Evolutionary conservation across 148 eudicot species (phyloP), one percentile per base, ranked within the genome.

Genomic region (Vaccinium myrtillus): DNA sequence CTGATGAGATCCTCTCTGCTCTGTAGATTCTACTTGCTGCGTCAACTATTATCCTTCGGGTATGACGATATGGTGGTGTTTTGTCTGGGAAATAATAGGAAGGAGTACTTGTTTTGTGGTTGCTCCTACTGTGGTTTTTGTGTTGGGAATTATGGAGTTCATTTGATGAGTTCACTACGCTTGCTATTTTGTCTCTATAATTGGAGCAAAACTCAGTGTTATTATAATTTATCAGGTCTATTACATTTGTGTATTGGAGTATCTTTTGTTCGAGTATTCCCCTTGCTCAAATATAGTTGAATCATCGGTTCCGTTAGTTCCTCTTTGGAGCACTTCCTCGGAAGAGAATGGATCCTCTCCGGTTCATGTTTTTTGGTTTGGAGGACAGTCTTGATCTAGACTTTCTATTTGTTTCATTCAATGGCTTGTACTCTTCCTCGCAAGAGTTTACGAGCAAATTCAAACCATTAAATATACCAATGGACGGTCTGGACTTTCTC

Each of bases 1-100:
- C 87, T 54, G 87, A 86, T 39, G 85, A 86, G 1, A 86, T 86
- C 56, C 82, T 86, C 73, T 77, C 83, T 58, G 87, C 82, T 77
- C 85, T 86, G 27, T 82, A 43, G 67, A 69, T 82, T 86, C 43
- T 82, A 43, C 54, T 48, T 49, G 30, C 9, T 2, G 2, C 79
- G 5, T 0, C 55, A 49, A 50, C 79, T n/a, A 48, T 75, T 49
- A 18, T 13, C 56, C 50, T 21, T 49, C 4, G 27, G 30, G 8
- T 53, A 27, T 2, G 63, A 21, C n/a, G 1, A 69, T 69, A 13
- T 5, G 43, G 19, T 30, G 43, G 74, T 69, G 18, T 69, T 69
- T 15, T 69, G 74, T 14, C 43, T 10, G 30, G 39, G 18, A 69
- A 69, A 69, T 27, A 69, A 69, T 69, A 27, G 74, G 1, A 4